Evolutionary conservation across 225 moss, liverwort and hornwort genomes (phyloP).

Genomic region (Marchantia paleacea): DNA sequence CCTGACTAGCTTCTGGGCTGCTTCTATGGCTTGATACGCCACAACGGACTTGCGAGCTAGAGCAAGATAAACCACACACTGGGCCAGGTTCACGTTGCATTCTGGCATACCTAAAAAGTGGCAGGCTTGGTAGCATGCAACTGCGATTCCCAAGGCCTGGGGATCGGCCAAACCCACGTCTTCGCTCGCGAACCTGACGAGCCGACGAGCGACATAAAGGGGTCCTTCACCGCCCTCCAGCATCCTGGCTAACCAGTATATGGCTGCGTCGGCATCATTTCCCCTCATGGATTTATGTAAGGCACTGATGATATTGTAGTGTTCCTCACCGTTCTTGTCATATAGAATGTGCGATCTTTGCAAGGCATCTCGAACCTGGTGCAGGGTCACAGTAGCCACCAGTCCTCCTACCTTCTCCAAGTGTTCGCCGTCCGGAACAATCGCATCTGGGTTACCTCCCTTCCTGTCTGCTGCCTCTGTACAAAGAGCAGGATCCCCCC

Average conservation of each 20-base stretch:
- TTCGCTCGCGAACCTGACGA: conserved; percentile 81
- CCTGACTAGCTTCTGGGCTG: conserved; percentile 74
- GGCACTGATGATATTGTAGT: conserved; percentile 76
- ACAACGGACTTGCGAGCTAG: conserved; percentile 70
- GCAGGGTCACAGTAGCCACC: conserved; percentile 29
- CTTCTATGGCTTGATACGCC: conserved; percentile 74
- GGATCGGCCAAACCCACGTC: conserved; percentile 86
- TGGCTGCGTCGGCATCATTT: conserved; percentile 52
- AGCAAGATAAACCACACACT: conserved; percentile 80
- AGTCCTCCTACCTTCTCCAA: conserved; percentile 2
- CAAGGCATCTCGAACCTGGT: conserved; percentile 58
- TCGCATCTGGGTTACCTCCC: conserved; percentile 30
- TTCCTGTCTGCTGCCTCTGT: conserved; percentile 10
- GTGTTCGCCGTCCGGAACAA: conserved; percentile 22
- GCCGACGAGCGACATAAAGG: conserved; percentile 61
- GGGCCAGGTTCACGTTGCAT: conserved; percentile 84
- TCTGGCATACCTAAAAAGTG: conserved; percentile 87
- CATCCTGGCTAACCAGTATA: conserved; percentile 92
- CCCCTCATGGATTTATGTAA: conserved; percentile 86
- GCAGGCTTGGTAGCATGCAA: conserved; percentile 89
- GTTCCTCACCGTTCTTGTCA: conserved; percentile 73
- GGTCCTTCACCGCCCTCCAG: conserved; percentile 82
- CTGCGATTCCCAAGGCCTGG: conserved; percentile 65
- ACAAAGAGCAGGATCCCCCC: conserved; percentile 14
- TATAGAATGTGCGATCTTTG: conserved; percentile 51